phyloP scores from a whole-genome alignment of 768 basidiomycete genomes.

The Amanita muscaria region DNA sequence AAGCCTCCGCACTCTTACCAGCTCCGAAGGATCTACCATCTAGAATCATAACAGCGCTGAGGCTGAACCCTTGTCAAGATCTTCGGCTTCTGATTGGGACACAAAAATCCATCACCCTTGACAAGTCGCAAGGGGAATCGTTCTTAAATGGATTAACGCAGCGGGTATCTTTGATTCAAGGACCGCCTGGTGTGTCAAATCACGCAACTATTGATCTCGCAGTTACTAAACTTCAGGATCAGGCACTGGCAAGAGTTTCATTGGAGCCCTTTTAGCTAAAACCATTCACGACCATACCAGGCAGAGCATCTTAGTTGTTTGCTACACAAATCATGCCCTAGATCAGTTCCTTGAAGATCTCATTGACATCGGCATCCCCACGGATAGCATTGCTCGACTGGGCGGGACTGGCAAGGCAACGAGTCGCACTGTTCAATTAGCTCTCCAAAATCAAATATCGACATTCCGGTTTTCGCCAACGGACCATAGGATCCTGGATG shows the following conservation, averaged over 20 bases:
- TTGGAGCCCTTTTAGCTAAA: slow-evolving; percentile 60
- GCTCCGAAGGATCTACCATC: slow-evolving; percentile 5
- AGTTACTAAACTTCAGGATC: not conserved
- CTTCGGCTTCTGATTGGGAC: slow-evolving; percentile 30
- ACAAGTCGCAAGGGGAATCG: slow-evolving; percentile 38
- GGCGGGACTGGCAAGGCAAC: slow-evolving; percentile 48
- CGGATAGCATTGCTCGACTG: slow-evolving; percentile 42
- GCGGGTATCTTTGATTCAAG: slow-evolving; percentile 54
- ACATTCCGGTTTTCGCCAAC: slow-evolving; percentile 17
- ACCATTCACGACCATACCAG: slow-evolving; percentile 40
- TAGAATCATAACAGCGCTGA: slow-evolving; percentile 19
- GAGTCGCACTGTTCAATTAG: slow-evolving; percentile 33
- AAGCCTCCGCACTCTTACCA: slow-evolving; percentile 6
- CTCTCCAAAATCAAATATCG: slow-evolving; percentile 31
- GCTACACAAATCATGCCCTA: slow-evolving; percentile 69
- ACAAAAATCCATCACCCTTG: slow-evolving; percentile 36
- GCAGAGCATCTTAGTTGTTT: slow-evolving; percentile 55
- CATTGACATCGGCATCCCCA: slow-evolving; percentile 48
- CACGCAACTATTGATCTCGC: not conserved
- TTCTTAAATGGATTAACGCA: slow-evolving; percentile 48
- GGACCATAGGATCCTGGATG: slow-evolving; percentile 36
- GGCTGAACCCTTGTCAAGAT: slow-evolving; percentile 27
- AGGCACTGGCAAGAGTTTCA: slow-evolving; percentile 74
- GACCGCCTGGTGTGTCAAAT: slow-evolving; percentile 46
- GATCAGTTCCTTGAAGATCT: slow-evolving; percentile 63